These are phyloP conservation scores for Plantago lanceolata DNA, from an alignment of 305 asterid species.

Conservation along the genomic window DNA sequence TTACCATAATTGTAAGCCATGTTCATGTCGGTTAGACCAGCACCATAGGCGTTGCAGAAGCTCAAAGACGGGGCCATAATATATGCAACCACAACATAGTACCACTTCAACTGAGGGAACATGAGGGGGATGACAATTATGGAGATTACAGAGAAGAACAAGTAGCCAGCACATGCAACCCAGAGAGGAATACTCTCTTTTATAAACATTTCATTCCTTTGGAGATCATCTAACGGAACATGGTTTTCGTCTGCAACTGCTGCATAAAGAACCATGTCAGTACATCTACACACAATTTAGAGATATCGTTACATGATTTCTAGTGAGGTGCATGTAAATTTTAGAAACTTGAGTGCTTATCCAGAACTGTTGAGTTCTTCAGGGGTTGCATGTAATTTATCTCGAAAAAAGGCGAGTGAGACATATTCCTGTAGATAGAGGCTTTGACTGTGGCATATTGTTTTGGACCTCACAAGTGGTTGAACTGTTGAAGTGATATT, in stretches of 20 bases:
- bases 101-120: conserved; percentile 87
- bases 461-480: conserved; percentile 2
- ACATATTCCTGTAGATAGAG: not conserved
- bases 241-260: conserved; percentile 38
- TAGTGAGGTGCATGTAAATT: too few relatives aligned
- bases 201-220: conserved; percentile 55
- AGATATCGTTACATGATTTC: too few relatives aligned
- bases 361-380: not conserved
- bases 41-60: conserved; percentile 92
- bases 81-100: conserved; percentile 60
- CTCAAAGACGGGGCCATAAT: conserved; percentile 66
- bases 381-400: not conserved
- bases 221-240: conserved; percentile 34
- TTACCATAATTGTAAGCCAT: conserved; percentile 91
- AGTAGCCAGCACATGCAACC: conserved; percentile 67
- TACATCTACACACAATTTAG: not conserved
- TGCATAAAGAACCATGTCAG: conserved; percentile 22
- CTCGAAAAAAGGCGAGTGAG: not conserved
- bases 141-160: conserved; percentile 52
- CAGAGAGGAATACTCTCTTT: conserved; percentile 76
- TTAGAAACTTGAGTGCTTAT: not conserved
- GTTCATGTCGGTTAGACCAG: conserved; percentile 86
- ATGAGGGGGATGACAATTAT: conserved; percentile 64
- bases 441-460: too few relatives aligned
- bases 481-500: not conserved